A percentile compares a stretch with the other conserved stretches of the same genome.
These are phyloP conservation scores for Calonectria pseudoreteaudii DNA, from an alignment of 2,329 filamentous ascomycete species.

Conservation along the genomic window DNA sequence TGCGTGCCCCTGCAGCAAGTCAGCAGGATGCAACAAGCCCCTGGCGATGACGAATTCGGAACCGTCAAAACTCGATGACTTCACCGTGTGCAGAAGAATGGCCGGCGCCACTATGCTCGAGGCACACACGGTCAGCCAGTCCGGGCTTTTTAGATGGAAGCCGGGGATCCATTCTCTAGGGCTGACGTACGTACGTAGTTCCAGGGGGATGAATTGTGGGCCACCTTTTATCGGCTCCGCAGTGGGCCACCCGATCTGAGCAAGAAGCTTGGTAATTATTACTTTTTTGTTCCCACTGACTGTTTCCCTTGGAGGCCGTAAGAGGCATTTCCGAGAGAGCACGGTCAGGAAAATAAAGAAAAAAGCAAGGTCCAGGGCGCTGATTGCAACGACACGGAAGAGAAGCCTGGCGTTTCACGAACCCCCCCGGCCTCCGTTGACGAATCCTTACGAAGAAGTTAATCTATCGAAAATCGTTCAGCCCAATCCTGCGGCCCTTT, in stretches of 20 bases:
- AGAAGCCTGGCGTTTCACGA: conserved; percentile 13
- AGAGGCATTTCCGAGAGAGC: neutral
- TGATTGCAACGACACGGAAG: neutral
- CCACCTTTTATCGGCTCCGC: neutral
- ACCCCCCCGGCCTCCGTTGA: neutral
- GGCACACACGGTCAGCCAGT: neutral
- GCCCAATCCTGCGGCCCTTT: neutral
- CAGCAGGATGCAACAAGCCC: neutral
- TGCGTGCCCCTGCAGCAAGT: neutral
- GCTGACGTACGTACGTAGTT: conserved; percentile 6
- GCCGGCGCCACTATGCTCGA: neutral
- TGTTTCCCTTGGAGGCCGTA: neutral
- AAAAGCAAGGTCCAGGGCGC: neutral
- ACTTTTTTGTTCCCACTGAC: neutral
- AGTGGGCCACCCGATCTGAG: conserved; percentile 1
- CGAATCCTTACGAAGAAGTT: neutral
- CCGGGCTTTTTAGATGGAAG: neutral
- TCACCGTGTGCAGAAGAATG: neutral
- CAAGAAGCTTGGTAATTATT: neutral
- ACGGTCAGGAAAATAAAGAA: neutral
- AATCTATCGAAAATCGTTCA: neutral
- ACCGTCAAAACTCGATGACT: neutral
- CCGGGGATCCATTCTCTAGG: neutral
- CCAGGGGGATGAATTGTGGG: neutral
- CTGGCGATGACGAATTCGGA: conserved; percentile 1